Conservation (phyloP, 2,329 filamentous ascomycete species). For the Fusarium begoniae region DNA sequence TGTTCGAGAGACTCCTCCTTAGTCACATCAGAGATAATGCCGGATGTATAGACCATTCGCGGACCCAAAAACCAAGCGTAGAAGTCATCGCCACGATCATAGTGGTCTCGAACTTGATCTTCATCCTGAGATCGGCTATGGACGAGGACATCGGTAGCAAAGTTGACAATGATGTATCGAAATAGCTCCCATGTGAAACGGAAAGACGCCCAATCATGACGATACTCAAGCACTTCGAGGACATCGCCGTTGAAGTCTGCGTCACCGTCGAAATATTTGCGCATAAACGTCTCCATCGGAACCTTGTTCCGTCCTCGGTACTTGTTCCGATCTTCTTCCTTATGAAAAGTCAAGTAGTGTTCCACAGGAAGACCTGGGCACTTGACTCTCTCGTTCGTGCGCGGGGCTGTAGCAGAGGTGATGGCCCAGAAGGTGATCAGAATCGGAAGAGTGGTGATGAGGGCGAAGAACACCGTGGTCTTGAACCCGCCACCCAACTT, state of each 20-base stretch:
- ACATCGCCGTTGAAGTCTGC: conserved; percentile 92
- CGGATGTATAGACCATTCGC: conserved; percentile 97
- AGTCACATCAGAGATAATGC: conserved; percentile 85
- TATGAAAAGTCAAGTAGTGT: conserved; percentile 84
- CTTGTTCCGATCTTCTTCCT: conserved; percentile 61
- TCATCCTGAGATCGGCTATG: conserved; percentile 92
- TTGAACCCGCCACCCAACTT: conserved; percentile 87
- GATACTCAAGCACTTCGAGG: conserved; percentile 86
- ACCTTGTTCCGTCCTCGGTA: conserved; percentile 81
- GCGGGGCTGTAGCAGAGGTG: conserved; percentile 79
- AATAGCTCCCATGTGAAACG: conserved; percentile 83
- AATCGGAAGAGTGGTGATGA: conserved; percentile 80
- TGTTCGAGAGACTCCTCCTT: conserved; percentile 89
- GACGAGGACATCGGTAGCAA: conserved; percentile 87
- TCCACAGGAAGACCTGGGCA: conserved; percentile 86
- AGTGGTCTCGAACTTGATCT: conserved; percentile 94
- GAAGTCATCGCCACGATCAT: conserved; percentile 95
- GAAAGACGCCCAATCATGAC: conserved; percentile 95
- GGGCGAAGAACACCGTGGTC: conserved; percentile 81
- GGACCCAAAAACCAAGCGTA: conserved; percentile 97
- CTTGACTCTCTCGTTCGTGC: conserved; percentile 88
- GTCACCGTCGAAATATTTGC: conserved; percentile 93
- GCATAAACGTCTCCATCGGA: conserved; percentile 88
- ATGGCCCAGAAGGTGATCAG: conserved; percentile 83
- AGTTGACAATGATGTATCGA: conserved; percentile 83